Percentiles rank a stretch among this genome's conserved stretches.
Conservation (phyloP, 768 basidiomycete species). For the Lentinus tigrinus region DNA sequence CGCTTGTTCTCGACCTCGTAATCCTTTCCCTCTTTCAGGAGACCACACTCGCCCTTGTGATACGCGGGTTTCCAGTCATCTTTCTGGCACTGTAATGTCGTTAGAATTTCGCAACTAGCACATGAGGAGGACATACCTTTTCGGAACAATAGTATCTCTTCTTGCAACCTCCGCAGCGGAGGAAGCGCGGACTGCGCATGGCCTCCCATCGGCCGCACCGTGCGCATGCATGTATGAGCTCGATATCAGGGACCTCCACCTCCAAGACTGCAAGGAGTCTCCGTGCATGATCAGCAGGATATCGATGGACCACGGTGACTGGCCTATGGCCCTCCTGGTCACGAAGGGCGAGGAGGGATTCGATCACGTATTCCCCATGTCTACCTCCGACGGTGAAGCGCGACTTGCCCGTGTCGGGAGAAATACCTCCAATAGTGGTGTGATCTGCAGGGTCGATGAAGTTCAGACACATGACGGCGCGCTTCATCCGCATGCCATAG, state of each 20-base stretch:
- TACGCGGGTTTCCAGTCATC: neutral
- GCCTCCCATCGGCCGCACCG: constrained; percentile 11
- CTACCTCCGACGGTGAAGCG: neutral
- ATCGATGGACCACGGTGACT: neutral
- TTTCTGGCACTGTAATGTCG: constrained; percentile 1
- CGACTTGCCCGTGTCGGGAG: neutral
- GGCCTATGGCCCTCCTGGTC: neutral
- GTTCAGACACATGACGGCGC: neutral
- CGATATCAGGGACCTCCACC: neutral
- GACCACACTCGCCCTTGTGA: constrained; percentile 4
- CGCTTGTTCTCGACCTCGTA: neutral
- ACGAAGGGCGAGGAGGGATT: neutral
- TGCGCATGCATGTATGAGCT: constrained; percentile 3
- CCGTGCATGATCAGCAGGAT: neutral
- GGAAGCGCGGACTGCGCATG: neutral
- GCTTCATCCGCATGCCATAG: neutral
- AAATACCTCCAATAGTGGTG: neutral
- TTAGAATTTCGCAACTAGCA: too few species aligned
- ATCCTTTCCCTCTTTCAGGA: neutral
- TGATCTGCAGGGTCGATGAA: neutral
- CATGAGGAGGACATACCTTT: neutral
- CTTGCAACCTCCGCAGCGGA: constrained; percentile 3
- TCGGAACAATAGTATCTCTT: constrained; percentile 7
- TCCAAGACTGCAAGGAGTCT: neutral
- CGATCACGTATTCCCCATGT: neutral